phyloP scores from a whole-genome alignment of 75 land plant species.

The Pinus albicaulis region DNA sequence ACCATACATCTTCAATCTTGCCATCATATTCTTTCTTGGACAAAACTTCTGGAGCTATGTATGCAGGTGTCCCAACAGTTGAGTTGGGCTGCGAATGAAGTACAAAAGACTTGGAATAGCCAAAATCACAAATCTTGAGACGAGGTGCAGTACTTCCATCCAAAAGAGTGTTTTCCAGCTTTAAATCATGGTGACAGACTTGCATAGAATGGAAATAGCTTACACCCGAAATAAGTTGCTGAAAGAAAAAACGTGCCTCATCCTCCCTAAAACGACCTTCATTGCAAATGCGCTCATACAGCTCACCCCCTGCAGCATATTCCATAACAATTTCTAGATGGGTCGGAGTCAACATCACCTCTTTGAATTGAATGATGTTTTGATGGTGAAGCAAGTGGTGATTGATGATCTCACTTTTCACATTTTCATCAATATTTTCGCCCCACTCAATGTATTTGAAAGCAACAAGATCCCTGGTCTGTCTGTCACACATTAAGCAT shows the following conservation, averaged over 20 bases:
- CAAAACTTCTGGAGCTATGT: conserved; percentile 77
- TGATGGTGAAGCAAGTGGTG: conserved; percentile 85
- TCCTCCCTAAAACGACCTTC: conserved; percentile 71
- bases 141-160: conserved; percentile 80
- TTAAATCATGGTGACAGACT: conserved; percentile 76
- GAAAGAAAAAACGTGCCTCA: conserved; percentile 83
- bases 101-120: conserved; percentile 75
- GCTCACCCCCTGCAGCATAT: conserved; percentile 75
- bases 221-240: conserved; percentile 85
- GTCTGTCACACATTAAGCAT: conserved; percentile 17
- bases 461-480: conserved; percentile 23
- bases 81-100: conserved; percentile 83
- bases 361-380: conserved; percentile 84
- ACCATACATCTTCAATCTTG: conserved; percentile 73
- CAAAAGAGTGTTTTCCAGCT: conserved; percentile 65
- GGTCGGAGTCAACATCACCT: conserved; percentile 66
- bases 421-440: conserved; percentile 87
- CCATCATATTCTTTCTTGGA: conserved; percentile 80
- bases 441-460: conserved; percentile 27
- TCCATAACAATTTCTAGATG: conserved; percentile 74
- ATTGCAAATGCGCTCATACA: conserved; percentile 60
- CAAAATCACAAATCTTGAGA: conserved; percentile 79
- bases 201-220: conserved; percentile 82
- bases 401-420: conserved; percentile 88
- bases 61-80: conserved; percentile 83